phyloP scores from a whole-genome alignment of 1,139 yeast species.

The Candida tetrigidarum region DNA sequence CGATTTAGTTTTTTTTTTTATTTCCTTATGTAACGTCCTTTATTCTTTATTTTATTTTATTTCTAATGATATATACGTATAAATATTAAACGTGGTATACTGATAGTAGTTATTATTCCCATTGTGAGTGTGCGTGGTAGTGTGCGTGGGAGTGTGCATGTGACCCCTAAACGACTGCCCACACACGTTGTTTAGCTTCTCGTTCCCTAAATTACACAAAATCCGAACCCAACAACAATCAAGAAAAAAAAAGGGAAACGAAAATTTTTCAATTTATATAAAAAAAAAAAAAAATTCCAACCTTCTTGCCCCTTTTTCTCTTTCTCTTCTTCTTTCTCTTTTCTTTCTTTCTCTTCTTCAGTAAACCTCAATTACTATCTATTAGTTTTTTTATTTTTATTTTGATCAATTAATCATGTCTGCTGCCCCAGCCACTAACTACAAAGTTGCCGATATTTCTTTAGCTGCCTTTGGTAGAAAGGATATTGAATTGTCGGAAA shows the following conservation, averaged over 20 bases:
- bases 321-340: neutral
- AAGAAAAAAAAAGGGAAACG: neutral
- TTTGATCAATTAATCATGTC: slow-evolving; percentile 28
- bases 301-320: neutral
- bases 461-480: slow-evolving; percentile 99
- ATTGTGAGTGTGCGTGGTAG: no score
- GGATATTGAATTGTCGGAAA: slow-evolving; percentile 98
- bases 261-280: slow-evolving; percentile 2
- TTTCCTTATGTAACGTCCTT: neutral
- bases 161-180: slow-evolving; percentile 7
- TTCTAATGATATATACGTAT: no score
- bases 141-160: neutral
- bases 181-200: neutral
- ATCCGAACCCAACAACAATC: neutral
- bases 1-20: no score
- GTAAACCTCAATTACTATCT: neutral
- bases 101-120: neutral
- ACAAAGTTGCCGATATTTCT: slow-evolving; percentile 98
- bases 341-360: slow-evolving; percentile 1
- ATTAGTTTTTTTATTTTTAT: no score
- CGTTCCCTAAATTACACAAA: neutral
- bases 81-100: no score
- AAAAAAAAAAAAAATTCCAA: neutral
- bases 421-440: slow-evolving; percentile 51
- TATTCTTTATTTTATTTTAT: no score